These are phyloP conservation scores for Sphagnum fallax DNA, from an alignment of 228 moss, liverwort and hornwort species.

Conservation along the genomic window DNA sequence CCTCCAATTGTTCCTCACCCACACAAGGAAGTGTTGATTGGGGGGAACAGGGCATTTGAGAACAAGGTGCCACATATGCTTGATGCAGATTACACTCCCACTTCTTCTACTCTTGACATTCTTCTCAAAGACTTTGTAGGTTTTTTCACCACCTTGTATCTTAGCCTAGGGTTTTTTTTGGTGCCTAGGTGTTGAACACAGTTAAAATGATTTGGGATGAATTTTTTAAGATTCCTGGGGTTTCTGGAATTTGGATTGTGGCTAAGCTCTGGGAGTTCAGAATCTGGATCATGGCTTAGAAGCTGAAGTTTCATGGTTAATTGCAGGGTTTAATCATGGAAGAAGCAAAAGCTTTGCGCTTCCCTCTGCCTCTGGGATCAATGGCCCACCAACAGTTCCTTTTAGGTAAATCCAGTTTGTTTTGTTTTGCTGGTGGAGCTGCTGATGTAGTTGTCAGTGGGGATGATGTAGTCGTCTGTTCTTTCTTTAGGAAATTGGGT, in stretches of 20 bases:
- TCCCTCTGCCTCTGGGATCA: slow-evolving; percentile 76
- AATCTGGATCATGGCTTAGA: no score
- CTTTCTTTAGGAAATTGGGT: no score
- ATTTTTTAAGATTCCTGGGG: no score
- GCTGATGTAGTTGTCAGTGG: no score
- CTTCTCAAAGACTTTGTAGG: slow-evolving; percentile 72
- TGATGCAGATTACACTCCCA: slow-evolving; percentile 34
- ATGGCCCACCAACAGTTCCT: slow-evolving; percentile 77
- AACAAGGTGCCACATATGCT: slow-evolving; percentile 83
- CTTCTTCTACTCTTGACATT: slow-evolving; percentile 58
- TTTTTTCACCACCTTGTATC: background rate
- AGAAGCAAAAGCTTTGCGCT: slow-evolving; percentile 65
- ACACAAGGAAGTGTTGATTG: no score
- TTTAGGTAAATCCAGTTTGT: slow-evolving; percentile 30
- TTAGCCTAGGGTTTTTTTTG: no score
- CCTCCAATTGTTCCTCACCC: no score
- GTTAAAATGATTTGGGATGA: no score
- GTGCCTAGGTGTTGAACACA: no score
- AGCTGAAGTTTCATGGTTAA: background rate
- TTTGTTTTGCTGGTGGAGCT: background rate
- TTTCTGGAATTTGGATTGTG: no score
- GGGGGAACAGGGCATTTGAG: slow-evolving; percentile 57
- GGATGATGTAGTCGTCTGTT: no score
- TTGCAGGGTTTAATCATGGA: slow-evolving; percentile 57
- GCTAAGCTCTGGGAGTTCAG: no score